Percentiles rank a stretch among this genome's conserved stretches.
Evolutionary conservation across 2,329 filamentous ascomycete species (phyloP).

Genomic region (Diaporthe amygdali): DNA sequence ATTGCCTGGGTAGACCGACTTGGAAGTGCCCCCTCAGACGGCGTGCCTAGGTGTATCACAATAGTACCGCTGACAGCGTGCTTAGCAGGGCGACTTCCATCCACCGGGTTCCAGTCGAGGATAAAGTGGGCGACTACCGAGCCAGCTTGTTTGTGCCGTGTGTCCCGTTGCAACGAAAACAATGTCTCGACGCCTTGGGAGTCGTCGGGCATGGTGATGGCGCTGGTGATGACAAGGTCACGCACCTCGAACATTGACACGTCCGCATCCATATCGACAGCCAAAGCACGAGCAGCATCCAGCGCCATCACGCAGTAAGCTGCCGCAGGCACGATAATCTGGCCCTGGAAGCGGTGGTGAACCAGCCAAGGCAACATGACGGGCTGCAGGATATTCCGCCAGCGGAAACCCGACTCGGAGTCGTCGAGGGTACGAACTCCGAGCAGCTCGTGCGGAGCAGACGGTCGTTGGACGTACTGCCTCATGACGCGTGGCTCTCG

Average conservation of each 20-base stretch:
- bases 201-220: not conserved
- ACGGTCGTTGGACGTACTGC: not conserved
- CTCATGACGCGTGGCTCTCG: not conserved
- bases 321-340: slow-evolving; percentile 43
- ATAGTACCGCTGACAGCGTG: not conserved
- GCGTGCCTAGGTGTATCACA: not conserved
- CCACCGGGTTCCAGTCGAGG: not conserved
- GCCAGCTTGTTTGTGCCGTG: not conserved
- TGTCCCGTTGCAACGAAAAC: not conserved
- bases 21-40: not conserved
- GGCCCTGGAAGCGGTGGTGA: slow-evolving; percentile 40
- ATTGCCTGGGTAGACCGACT: not conserved
- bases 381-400: slow-evolving; percentile 31
- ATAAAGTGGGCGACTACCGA: not conserved
- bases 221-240: not conserved
- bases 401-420: slow-evolving; percentile 26
- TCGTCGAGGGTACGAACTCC: not conserved
- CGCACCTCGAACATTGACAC: not conserved
- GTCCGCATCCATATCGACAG: not conserved
- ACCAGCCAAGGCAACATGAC: slow-evolving; percentile 42
- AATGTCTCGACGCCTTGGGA: not conserved
- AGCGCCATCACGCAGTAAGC: slow-evolving; percentile 26
- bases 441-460: slow-evolving; percentile 17
- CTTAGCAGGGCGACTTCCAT: not conserved
- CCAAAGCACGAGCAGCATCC: not conserved